phyloP scores from a whole-genome alignment of 2,329 filamentous ascomycete species.

The Emmonsiellopsis sp. region DNA sequence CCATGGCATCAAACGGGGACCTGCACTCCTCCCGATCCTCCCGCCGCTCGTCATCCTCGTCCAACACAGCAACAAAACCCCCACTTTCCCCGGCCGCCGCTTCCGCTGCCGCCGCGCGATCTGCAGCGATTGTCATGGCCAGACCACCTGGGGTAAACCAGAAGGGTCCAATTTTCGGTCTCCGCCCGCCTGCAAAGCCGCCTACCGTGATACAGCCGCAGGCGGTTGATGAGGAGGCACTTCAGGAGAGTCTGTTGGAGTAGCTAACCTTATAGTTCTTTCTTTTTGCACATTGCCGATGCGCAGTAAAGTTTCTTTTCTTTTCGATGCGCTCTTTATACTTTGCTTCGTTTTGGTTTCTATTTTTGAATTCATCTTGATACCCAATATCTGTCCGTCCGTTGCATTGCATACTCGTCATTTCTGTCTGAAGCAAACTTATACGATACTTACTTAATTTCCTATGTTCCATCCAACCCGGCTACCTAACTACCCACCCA shows the following conservation, averaged over 20 bases:
- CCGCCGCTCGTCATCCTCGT: conserved; percentile 5
- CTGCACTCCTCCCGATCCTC: conserved; percentile 1
- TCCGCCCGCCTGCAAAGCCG: conserved; percentile 49
- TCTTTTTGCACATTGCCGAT: neutral
- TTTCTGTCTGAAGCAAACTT: neutral
- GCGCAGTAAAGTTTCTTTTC: neutral
- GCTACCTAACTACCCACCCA: too few relatives aligned
- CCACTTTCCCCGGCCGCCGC: conserved; percentile 8
- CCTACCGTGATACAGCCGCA: conserved; percentile 51
- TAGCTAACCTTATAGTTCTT: conserved; percentile 11
- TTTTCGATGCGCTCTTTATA: neutral
- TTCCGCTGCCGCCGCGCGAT: conserved; percentile 33
- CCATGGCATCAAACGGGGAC: conserved; percentile 19
- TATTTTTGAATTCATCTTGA: neutral
- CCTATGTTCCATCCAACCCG: neutral
- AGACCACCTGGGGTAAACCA: conserved; percentile 71
- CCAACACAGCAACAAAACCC: neutral
- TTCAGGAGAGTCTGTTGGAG: conserved; percentile 52
- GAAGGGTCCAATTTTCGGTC: conserved; percentile 62
- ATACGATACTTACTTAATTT: neutral
- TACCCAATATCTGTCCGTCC: neutral
- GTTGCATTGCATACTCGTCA: neutral
- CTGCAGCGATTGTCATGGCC: conserved; percentile 23
- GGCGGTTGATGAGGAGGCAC: conserved; percentile 49
- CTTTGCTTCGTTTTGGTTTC: neutral